Evolutionary conservation across 1,284 basidiomycete genomes (phyloP).

Genomic region (Singerocomus rubriflavus): DNA sequence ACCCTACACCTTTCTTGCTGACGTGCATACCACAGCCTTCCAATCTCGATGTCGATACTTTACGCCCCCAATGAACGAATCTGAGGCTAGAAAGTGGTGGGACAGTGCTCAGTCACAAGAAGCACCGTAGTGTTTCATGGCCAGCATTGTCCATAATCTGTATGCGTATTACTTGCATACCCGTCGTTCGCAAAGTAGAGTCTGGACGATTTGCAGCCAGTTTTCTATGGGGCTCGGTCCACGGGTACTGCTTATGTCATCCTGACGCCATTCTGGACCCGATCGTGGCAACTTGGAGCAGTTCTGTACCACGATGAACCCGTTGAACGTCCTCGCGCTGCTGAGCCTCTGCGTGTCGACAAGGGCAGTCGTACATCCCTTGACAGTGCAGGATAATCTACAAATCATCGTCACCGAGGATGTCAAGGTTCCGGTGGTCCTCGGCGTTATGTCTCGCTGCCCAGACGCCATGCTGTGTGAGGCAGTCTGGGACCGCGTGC

Average conservation of each 20-base stretch:
- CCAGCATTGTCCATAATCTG: conserved; percentile 12
- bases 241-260: conserved; percentile 24
- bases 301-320: conserved; percentile 24
- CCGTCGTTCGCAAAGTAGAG: conserved; percentile 8
- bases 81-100: conserved; percentile 70
- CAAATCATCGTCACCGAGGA: conserved; percentile 25
- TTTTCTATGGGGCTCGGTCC: not conserved
- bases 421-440: conserved; percentile 52
- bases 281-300: conserved; percentile 1
- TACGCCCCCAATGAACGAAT: conserved; percentile 60
- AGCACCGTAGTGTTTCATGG: conserved; percentile 31
- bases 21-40: conserved; percentile 57
- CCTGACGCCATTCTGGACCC: conserved; percentile 22
- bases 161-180: conserved; percentile 16
- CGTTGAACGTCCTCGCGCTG: conserved; percentile 24
- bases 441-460: conserved; percentile 79
- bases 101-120: conserved; percentile 44
- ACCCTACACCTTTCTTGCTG: conserved; percentile 14
- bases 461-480: conserved; percentile 80
- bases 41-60: conserved; percentile 82
- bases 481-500: conserved; percentile 69
- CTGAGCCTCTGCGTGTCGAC: conserved; percentile 15
- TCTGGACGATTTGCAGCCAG: conserved; percentile 5
- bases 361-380: conserved; percentile 17
- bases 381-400: conserved; percentile 29